Evolutionary conservation across 2,329 filamentous ascomycete species (phyloP).

Genomic region (Didymosphaeria variabile): DNA sequence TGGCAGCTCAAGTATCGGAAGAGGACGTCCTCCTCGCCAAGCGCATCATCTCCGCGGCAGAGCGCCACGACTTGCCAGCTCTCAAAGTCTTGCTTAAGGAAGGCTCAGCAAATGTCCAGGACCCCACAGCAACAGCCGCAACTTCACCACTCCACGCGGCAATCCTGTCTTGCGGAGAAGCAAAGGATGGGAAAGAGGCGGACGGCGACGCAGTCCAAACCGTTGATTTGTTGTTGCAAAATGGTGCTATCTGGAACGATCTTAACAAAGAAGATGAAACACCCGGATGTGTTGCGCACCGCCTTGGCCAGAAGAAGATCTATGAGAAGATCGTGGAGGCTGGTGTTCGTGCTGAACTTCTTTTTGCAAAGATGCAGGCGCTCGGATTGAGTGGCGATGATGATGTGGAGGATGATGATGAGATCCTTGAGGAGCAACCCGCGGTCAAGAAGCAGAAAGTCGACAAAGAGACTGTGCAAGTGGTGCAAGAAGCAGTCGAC

Average conservation of each 20-base stretch:
- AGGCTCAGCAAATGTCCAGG: conserved; percentile 49
- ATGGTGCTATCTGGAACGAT: conserved; percentile 52
- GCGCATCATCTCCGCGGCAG: conserved; percentile 48
- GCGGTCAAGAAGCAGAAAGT: conserved; percentile 47
- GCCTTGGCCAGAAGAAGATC: conserved; percentile 44
- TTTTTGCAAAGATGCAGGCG: conserved; percentile 46
- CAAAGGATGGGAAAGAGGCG: conserved; percentile 22
- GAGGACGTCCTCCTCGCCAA: conserved; percentile 48
- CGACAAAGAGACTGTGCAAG: conserved; percentile 38
- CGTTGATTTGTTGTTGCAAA: conserved; percentile 43
- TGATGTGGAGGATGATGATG: conserved; percentile 33
- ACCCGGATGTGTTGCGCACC: conserved; percentile 48
- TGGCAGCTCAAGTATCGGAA: conserved; percentile 46
- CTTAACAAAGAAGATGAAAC: conserved; percentile 50
- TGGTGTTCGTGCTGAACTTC: conserved; percentile 46
- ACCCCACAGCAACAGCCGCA: conserved; percentile 44
- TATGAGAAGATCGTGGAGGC: conserved; percentile 50
- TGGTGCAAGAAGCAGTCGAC: conserved; percentile 34
- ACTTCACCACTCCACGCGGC: conserved; percentile 49
- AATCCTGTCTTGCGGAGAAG: conserved; percentile 39
- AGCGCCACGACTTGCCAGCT: conserved; percentile 45
- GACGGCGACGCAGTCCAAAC: conserved; percentile 41
- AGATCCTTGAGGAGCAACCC: conserved; percentile 35
- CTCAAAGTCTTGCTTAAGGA: conserved; percentile 47
- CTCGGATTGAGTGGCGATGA: conserved; percentile 38